Evolutionary conservation across 345 rosid species (phyloP).

Genomic region (Gossypium raimondii): DNA sequence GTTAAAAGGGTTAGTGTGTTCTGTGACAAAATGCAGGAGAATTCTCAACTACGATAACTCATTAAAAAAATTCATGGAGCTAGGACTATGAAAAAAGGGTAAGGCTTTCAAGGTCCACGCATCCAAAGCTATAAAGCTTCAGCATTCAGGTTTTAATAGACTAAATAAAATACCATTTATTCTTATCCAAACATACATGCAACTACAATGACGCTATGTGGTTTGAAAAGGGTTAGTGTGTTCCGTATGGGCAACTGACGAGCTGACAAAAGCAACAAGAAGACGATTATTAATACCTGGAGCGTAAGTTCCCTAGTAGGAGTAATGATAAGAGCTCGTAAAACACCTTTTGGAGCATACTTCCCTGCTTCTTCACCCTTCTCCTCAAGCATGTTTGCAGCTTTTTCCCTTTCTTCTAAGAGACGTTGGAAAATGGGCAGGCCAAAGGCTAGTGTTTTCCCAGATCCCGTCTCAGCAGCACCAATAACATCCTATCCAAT

Average conservation of each 20-base stretch:
- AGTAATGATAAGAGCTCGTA: conserved; percentile 87
- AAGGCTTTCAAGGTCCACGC: background rate
- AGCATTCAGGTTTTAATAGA: background rate
- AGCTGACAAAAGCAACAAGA: conserved; percentile 17
- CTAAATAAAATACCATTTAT: background rate
- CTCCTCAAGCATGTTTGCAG: conserved; percentile 37
- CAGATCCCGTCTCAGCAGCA: conserved; percentile 98
- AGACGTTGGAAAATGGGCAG: conserved; percentile 91
- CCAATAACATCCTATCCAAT: conserved; percentile 80
- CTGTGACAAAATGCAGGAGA: background rate
- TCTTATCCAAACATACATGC: background rate
- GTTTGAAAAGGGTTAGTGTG: background rate
- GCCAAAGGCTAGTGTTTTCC: conserved; percentile 98
- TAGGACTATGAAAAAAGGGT: background rate
- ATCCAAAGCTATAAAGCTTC: background rate
- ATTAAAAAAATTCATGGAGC: background rate
- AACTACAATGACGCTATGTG: background rate
- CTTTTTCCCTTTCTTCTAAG: conserved; percentile 78
- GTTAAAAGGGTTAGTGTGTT: too few species aligned
- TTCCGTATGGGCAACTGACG: background rate
- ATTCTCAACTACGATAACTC: background rate
- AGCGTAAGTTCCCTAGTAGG: conserved; percentile 96
- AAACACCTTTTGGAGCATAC: conserved; percentile 60
- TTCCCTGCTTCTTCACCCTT: conserved; percentile 60
- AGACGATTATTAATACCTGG: conserved; percentile 50